phyloP scores from a whole-genome alignment of 352 stramenopile species.

The Phytopythium ostracodes region DNA sequence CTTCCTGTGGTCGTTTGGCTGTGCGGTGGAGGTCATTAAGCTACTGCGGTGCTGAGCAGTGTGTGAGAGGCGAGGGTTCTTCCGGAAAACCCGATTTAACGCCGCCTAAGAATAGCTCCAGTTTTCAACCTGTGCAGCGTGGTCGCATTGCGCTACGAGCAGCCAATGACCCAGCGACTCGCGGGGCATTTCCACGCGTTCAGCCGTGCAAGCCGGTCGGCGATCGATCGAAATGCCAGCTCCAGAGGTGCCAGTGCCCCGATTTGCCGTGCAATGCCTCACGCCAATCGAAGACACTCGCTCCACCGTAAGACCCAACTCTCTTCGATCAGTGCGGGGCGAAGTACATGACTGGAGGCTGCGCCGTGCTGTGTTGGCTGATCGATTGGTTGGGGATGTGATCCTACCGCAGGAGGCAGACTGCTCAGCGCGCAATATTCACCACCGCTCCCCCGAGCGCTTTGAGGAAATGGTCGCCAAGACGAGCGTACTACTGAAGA shows the following conservation, averaged over 20 bases:
- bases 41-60: too few relatives aligned
- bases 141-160: neutral
- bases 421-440: constrained; percentile 41
- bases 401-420: constrained; percentile 25
- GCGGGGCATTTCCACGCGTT: neutral
- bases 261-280: constrained; percentile 27
- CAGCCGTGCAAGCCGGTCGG: neutral
- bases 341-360: neutral
- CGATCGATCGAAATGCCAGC: neutral
- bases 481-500: constrained; percentile 35
- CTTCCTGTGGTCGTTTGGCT: neutral
- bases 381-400: too few relatives aligned
- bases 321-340: neutral
- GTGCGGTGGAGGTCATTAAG: too few relatives aligned
- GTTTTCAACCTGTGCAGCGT: neutral
- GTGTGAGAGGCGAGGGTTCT: too few relatives aligned
- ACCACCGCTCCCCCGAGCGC: constrained; percentile 23
- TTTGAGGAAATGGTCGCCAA: constrained; percentile 35
- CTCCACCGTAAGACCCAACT: constrained; percentile 15
- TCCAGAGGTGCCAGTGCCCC: constrained; percentile 6
- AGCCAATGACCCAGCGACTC: neutral
- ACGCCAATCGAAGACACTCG: constrained; percentile 32
- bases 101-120: neutral
- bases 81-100: neutral
- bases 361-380: too few relatives aligned